These are phyloP conservation scores for Hanseniaspora vineae DNA, from an alignment of 805 yeast genomes.

Conservation along the genomic window DNA sequence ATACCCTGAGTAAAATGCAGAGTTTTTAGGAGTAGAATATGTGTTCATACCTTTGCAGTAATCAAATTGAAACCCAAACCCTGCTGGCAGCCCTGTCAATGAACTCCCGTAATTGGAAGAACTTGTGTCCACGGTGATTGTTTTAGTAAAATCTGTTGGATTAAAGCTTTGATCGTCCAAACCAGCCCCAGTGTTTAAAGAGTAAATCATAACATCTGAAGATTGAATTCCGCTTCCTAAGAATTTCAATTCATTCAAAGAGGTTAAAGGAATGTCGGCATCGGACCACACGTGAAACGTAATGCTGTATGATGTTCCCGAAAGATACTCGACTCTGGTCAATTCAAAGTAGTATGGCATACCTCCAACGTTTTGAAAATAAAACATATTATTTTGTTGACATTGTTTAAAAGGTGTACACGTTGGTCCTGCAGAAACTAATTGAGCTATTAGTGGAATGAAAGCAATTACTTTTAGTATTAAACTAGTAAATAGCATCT, in stretches of 20 bases:
- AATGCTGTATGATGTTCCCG: not conserved
- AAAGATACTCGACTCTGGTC: not conserved
- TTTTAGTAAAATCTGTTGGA: not conserved
- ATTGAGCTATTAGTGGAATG: not conserved
- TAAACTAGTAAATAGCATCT: too few relatives aligned
- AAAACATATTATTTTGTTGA: not conserved
- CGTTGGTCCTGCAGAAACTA: not conserved
- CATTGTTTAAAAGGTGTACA: not conserved
- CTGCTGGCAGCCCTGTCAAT: not conserved
- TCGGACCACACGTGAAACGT: not conserved
- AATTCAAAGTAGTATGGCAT: not conserved
- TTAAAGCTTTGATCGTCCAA: not conserved
- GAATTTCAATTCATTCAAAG: not conserved
- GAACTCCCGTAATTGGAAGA: not conserved
- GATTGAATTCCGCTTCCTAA: not conserved
- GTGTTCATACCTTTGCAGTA: slow-evolving; percentile 3
- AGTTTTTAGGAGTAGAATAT: not conserved
- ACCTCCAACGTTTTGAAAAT: not conserved
- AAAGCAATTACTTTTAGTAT: too few relatives aligned
- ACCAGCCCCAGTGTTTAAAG: slow-evolving; percentile 1
- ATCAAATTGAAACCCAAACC: slow-evolving; percentile 5
- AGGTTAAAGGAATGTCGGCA: not conserved
- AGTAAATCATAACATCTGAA: not conserved
- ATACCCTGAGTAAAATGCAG: not conserved
- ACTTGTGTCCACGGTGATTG: not conserved